Percentiles rank a stretch among this genome's conserved stretches.
phyloP scores from a whole-genome alignment of 345 rosid genomes.

The Erysimum cheiranthoides region DNA sequence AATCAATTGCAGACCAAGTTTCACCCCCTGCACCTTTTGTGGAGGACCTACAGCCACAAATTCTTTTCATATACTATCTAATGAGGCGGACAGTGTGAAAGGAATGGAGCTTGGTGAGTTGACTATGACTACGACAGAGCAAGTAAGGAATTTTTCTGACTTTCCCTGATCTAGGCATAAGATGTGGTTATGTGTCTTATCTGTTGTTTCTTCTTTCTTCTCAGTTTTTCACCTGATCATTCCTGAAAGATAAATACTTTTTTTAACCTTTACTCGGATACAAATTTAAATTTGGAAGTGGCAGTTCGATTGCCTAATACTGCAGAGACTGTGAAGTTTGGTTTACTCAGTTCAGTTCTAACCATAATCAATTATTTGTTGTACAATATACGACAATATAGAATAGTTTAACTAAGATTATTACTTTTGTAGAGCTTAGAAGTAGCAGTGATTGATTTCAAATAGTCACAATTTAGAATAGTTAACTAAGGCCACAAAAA shows the following conservation, averaged over 20 bases:
- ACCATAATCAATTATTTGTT: not conserved
- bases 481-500: not conserved
- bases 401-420: not conserved
- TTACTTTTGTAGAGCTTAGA: not conserved
- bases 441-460: not conserved
- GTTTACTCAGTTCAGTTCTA: not conserved
- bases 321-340: not conserved
- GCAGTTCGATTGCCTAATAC: not conserved
- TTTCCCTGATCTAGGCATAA: constrained; percentile 6
- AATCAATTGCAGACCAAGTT: constrained; percentile 45
- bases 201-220: not conserved
- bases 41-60: constrained; percentile 55
- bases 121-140: constrained; percentile 52
- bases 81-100: constrained; percentile 51
- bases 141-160: constrained; percentile 53
- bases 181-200: constrained; percentile 10
- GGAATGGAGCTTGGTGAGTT: constrained; percentile 50
- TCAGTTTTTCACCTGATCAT: not conserved
- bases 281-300: not conserved
- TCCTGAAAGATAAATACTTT: not conserved
- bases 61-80: constrained; percentile 68
- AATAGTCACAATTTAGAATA: not conserved
- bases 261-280: not conserved
- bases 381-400: not conserved
- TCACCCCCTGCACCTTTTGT: constrained; percentile 59